phyloP scores from a whole-genome alignment of 208 protist species.

The Borovskyia barvae region DNA sequence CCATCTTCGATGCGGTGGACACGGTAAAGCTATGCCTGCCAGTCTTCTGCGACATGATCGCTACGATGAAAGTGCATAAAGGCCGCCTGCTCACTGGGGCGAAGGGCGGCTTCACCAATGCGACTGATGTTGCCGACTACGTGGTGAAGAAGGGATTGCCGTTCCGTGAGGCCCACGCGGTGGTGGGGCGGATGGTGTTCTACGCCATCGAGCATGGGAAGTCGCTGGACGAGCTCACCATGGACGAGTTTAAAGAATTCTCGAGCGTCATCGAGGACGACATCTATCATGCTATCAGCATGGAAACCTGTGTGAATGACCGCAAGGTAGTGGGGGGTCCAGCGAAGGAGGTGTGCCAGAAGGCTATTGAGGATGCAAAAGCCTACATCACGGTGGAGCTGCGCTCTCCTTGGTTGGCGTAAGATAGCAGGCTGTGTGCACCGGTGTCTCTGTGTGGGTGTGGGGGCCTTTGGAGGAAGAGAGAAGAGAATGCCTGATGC shows the following conservation, averaged over 20 bases:
- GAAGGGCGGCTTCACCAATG: slow-evolving; percentile 33
- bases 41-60: slow-evolving; percentile 34
- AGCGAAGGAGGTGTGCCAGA: slow-evolving; percentile 20
- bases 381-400: slow-evolving; percentile 7
- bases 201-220: slow-evolving; percentile 28
- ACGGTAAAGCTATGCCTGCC: slow-evolving; percentile 32
- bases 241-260: slow-evolving; percentile 23
- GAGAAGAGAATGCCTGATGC: too few relatives aligned
- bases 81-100: slow-evolving; percentile 17
- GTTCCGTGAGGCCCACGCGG: slow-evolving; percentile 32
- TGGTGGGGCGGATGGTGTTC: slow-evolving; percentile 30
- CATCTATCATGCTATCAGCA: slow-evolving; percentile 33
- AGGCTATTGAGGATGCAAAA: slow-evolving; percentile 19
- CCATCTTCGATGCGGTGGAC: slow-evolving; percentile 30
- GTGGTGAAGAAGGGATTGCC: slow-evolving; percentile 31
- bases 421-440: background rate
- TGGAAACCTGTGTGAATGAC: slow-evolving; percentile 34
- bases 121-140: slow-evolving; percentile 32
- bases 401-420: too few relatives aligned
- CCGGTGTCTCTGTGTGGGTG: too few relatives aligned
- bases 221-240: slow-evolving; percentile 24
- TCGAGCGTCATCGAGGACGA: slow-evolving; percentile 21
- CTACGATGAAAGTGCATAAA: slow-evolving; percentile 27
- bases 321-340: slow-evolving; percentile 31
- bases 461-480: too few relatives aligned